Evolutionary conservation across 768 basidiomycete species (phyloP).

Genomic region (Clavaria fumosa): DNA sequence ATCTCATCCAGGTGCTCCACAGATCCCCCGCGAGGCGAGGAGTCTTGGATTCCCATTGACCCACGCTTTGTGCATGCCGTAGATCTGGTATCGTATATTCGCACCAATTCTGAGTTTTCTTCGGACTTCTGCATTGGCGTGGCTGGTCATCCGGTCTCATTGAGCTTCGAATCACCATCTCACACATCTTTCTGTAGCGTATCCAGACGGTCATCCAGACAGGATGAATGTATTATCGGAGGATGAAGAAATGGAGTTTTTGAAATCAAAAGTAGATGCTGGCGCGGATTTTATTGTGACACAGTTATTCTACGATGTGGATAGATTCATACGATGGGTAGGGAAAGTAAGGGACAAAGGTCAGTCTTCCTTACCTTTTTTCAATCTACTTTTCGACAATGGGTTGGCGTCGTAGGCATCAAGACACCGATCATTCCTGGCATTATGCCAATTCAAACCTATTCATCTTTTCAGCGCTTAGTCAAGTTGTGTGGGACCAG

Average conservation of each 20-base stretch:
- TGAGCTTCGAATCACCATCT: not conserved
- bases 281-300: conserved; percentile 95
- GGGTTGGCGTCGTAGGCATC: conserved; percentile 72
- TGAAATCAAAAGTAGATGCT: conserved; percentile 82
- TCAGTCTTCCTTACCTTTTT: conserved; percentile 19
- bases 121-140: conserved; percentile 89
- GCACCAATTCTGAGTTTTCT: conserved; percentile 57
- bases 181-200: conserved; percentile 34
- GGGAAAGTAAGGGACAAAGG: conserved; percentile 56
- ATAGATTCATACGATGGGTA: conserved; percentile 71
- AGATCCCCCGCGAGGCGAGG: conserved; percentile 91
- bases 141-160: conserved; percentile 42
- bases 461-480: conserved; percentile 81
- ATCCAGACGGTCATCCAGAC: conserved; percentile 82
- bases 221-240: conserved; percentile 34
- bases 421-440: conserved; percentile 84
- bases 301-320: conserved; percentile 94
- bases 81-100: conserved; percentile 88
- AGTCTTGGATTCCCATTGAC: conserved; percentile 83
- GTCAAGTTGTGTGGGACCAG: conserved; percentile 76
- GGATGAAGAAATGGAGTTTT: conserved; percentile 47
- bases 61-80: conserved; percentile 68
- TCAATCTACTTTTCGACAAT: too few species aligned
- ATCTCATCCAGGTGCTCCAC: too few species aligned
- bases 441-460: conserved; percentile 96